Evolutionary conservation across 2,329 filamentous ascomycete genomes (phyloP), one percentile per base, ranked within the genome.

Genomic region (Microdochium paspali): DNA sequence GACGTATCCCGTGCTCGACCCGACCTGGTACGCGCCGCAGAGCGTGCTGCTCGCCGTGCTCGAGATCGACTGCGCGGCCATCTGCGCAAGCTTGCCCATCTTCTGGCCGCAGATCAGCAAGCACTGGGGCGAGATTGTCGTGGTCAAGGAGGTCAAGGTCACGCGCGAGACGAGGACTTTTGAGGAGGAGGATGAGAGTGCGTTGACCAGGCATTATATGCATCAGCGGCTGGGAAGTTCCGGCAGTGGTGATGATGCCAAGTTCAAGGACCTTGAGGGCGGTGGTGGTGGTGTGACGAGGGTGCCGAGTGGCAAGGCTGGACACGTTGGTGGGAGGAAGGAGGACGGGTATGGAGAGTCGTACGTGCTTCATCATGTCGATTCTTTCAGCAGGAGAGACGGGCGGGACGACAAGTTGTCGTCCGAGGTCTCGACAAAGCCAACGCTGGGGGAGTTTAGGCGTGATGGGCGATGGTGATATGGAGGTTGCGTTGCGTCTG

Each of bases 31-130:
- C 23, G 42, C 23, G 4, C 42, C 42, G 9, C n/a, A 21, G 18
- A 44, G 42, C 42, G 24, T 44, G 23, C 23, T 44, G 23, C 42
- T 44, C 7, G 42, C 42, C 7, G 23, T 26, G 23, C 42, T 44
- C 42, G 42, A 44, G 42, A 26, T 44, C 42, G 24, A 44, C 42
- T 44, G 23, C 24, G 42, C 42, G 23, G 24, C 23, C n/a, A 44
- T 44, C 12, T 44, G 42, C 42, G 42, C 42, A 4, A 44, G 42
- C 42, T 9, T 44, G 42, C 42, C 42, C 42, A 26, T 44, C 42
- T 44, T 44, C 42, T 44, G 42, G 42, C 42, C 42, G 4, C 23
- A 25, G 42, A 26, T 44, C 23, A 21, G 12, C 23, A 26, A 44
- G 23, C 42, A 26, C 42, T 44, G 42, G 42, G 42, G 42, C 42